Evolutionary conservation across 805 yeast genomes (phyloP).

Genomic region (Starmerella apicola): DNA sequence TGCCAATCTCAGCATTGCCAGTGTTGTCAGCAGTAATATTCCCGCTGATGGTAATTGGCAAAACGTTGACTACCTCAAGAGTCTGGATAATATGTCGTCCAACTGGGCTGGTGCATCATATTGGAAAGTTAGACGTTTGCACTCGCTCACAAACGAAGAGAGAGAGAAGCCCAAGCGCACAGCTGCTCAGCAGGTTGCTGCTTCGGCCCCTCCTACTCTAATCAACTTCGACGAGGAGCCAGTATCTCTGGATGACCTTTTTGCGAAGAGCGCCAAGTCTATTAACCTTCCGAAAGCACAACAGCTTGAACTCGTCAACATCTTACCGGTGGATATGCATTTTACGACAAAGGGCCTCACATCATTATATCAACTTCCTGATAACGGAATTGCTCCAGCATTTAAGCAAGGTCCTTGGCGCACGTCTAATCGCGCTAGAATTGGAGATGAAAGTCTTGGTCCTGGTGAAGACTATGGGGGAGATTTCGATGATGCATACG

Average conservation of each 20-base stretch:
- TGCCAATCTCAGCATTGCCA: slow-evolving; percentile 3
- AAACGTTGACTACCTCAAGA: slow-evolving; percentile 9
- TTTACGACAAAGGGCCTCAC: slow-evolving; percentile 60
- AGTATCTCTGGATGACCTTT: slow-evolving; percentile 4
- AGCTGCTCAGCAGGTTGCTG: neutral
- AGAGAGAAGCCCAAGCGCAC: neutral
- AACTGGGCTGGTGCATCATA: slow-evolving; percentile 91
- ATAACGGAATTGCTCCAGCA: slow-evolving; percentile 19
- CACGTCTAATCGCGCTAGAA: neutral
- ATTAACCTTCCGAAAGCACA: slow-evolving; percentile 18
- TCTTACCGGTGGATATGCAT: slow-evolving; percentile 61
- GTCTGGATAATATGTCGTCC: slow-evolving; percentile 39
- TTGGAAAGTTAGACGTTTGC: slow-evolving; percentile 67
- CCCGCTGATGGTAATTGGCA: slow-evolving; percentile 18
- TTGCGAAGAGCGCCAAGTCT: slow-evolving; percentile 25
- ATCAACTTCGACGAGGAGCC: slow-evolving; percentile 32
- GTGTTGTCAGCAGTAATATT: slow-evolving; percentile 7
- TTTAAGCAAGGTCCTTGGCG: slow-evolving; percentile 9
- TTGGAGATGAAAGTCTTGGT: slow-evolving; percentile 3
- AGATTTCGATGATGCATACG: neutral
- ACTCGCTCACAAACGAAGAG: slow-evolving; percentile 19
- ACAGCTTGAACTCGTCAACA: slow-evolving; percentile 32
- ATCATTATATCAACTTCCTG: slow-evolving; percentile 57
- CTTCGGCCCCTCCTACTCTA: slow-evolving; percentile 24
- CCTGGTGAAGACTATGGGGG: neutral